phyloP scores from a whole-genome alignment of 495 filamentous ascomycete species.

The Annulohypoxylon bovei region DNA sequence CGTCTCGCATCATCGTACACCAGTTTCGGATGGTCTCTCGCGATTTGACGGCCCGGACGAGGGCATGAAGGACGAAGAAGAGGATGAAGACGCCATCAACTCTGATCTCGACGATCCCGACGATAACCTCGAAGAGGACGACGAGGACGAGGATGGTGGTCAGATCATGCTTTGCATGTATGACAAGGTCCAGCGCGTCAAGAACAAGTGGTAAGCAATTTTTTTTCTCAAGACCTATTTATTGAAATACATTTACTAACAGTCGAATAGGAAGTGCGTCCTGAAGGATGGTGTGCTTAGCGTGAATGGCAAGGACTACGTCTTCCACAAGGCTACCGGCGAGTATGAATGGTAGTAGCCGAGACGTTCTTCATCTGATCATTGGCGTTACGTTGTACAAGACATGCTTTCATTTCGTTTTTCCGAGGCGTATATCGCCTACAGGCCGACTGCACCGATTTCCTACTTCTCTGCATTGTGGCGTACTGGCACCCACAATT shows the following conservation, averaged over 20 bases:
- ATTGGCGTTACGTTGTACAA: slow-evolving; percentile 17
- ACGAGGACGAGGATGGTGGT: slow-evolving; percentile 81
- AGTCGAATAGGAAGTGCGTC: slow-evolving; percentile 78
- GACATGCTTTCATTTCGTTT: slow-evolving; percentile 11
- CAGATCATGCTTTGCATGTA: slow-evolving; percentile 99
- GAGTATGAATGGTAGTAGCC: slow-evolving; percentile 92
- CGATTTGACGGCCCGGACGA: slow-evolving; percentile 80
- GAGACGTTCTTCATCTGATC: neutral
- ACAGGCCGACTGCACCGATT: neutral
- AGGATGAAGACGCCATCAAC: slow-evolving; percentile 96
- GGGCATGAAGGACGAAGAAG: slow-evolving; percentile 68
- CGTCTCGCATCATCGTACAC: slow-evolving; percentile 29
- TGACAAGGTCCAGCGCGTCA: slow-evolving; percentile 98
- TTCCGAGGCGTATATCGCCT: slow-evolving; percentile 7
- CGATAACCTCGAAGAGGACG: slow-evolving; percentile 79
- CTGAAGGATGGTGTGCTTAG: slow-evolving; percentile 96
- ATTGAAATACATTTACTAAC: slow-evolving; percentile 29
- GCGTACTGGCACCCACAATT: neutral
- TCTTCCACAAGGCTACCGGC: slow-evolving; percentile 96
- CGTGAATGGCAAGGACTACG: slow-evolving; percentile 90
- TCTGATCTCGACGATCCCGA: slow-evolving; percentile 97
- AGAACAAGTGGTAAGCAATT: slow-evolving; percentile 90
- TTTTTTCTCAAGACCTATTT: neutral
- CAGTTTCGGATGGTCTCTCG: slow-evolving; percentile 39
- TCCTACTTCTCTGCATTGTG: neutral